Base-by-base conservation (phyloP, 2,329 filamentous ascomycete species). In the Herpotrichia juniperi region DNA sequence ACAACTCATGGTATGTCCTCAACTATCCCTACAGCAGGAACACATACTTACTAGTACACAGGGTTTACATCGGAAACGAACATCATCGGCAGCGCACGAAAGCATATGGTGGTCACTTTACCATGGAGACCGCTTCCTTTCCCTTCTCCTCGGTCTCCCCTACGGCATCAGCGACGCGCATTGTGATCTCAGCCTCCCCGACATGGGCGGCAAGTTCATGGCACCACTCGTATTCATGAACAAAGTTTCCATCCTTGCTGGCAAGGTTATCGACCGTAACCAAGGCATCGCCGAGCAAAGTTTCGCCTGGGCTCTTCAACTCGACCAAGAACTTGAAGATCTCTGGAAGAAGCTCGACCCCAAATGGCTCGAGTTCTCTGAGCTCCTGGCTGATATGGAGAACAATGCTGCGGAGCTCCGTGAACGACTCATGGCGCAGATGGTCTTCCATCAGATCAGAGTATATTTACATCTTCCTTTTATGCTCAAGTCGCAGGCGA, bases 131-230 rank as follows among this genome's bases (percentile, higher is more conserved):
- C 74, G 82, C 25, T 78, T 79, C 54, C 61, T 83, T 5, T 80
- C 80, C 21, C 62, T 83, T 16, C 69, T 83, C n/a, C 73, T 85
- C 3, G 83, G 83, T 11, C 73, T 85, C 6, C 83, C 83, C 2
- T 76, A 77, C 48, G 73, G 71, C 25, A 70, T 78, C 32, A 63
- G 51, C 53, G 75, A 78, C 52, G 50, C 64, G 1, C 74, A 76
- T 42, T 73, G 72, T 58, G 71, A 73, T 43, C 61, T 72, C 34
- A 63, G 50, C 9, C 59, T 72, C 37, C 66, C 66, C 3, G 60
- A 65, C 4, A 56, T 63, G n/a, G 49, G 53, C 9, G 59, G 64
- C 28, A 51, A 63, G 9, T 72, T 61, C 48, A 44, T 71, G 14
- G 61, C 70, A 28, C 71, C 70, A 4, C 42, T 72, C 17, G 48